A percentile compares a stretch with the other conserved stretches of the same genome.
These are phyloP conservation scores for Teunomyces funiuensis DNA, from an alignment of 805 yeast genomes.

Conservation along the genomic window DNA sequence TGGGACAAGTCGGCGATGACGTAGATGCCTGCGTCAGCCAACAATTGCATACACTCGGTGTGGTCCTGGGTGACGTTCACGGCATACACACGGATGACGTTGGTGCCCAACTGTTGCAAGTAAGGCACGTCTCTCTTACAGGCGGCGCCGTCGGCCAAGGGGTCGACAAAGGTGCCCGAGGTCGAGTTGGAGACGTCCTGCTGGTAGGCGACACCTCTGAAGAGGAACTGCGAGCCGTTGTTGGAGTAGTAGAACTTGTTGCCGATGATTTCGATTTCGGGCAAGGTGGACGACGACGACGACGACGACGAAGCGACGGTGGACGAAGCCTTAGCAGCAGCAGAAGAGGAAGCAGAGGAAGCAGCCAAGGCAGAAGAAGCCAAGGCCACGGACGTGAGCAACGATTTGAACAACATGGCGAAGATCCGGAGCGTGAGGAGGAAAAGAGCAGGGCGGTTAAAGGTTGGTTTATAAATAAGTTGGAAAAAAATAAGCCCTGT, in stretches of 20 bases:
- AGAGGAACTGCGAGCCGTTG: conserved; percentile 77
- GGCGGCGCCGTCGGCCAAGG: conserved; percentile 58
- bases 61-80: conserved; percentile 65
- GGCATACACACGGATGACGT: conserved; percentile 76
- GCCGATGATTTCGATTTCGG: conserved; percentile 71
- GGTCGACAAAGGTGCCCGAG: conserved; percentile 60
- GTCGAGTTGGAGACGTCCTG: conserved; percentile 57
- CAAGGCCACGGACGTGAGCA: conserved; percentile 30
- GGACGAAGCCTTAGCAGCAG: conserved; percentile 14
- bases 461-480: conserved; percentile 2
- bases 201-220: conserved; percentile 81
- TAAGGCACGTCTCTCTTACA: conserved; percentile 78
- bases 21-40: conserved; percentile 85
- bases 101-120: conserved; percentile 59
- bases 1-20: conserved; percentile 85
- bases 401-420: conserved; percentile 20
- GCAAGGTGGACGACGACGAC: conserved; percentile 26
- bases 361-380: conserved; percentile 24
- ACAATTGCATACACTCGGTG: conserved; percentile 61
- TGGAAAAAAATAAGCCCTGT: conserved; percentile 3
- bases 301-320: conserved; percentile 1
- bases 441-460: not conserved
- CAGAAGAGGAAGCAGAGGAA: conserved; percentile 13
- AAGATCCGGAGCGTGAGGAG: not conserved
- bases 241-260: conserved; percentile 75